Conservation (phyloP, 352 stramenopile genomes). For the Pythium sukuiense region DNA sequence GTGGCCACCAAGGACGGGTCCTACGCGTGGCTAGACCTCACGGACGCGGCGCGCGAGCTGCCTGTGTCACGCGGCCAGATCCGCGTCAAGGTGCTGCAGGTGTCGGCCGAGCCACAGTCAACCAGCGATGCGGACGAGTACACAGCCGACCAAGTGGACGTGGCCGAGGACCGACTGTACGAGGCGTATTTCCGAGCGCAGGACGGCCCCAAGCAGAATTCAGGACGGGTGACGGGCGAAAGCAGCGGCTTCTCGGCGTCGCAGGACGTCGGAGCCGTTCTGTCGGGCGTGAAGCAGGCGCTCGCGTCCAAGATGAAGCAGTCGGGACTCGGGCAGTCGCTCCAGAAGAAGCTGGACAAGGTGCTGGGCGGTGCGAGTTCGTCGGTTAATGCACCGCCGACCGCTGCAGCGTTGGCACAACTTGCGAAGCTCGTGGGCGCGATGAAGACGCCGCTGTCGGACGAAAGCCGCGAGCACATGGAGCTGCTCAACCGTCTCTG, state of each 20-base stretch:
- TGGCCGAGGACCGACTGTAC: conserved; percentile 67
- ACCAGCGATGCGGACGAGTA: conserved; percentile 11
- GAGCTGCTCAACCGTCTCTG: conserved; percentile 72
- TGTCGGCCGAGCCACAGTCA: conserved; percentile 33
- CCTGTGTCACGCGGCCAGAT: conserved; percentile 49
- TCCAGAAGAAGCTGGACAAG: conserved; percentile 83
- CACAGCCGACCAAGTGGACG: conserved; percentile 42
- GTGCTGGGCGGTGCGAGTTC: conserved; percentile 37
- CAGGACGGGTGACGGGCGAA: background rate
- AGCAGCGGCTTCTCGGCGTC: conserved; percentile 14
- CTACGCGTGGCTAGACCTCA: conserved; percentile 84
- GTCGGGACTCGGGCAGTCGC: conserved; percentile 56
- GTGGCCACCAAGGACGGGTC: conserved; percentile 23
- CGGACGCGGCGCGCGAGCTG: conserved; percentile 44
- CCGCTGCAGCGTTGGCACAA: conserved; percentile 57
- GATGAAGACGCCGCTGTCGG: conserved; percentile 59
- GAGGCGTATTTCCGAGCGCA: conserved; percentile 64
- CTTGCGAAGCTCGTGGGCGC: conserved; percentile 65
- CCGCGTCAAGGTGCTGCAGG: conserved; percentile 76
- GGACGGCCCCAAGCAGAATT: conserved; percentile 20
- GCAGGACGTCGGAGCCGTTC: conserved; percentile 59
- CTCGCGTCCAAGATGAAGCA: conserved; percentile 84
- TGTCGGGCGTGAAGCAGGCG: conserved; percentile 78
- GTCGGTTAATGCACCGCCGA: conserved; percentile 43
- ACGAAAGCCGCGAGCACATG: conserved; percentile 64